Evolutionary conservation across 1,139 yeast species (phyloP).

Genomic region (Taiozyma onychis): DNA sequence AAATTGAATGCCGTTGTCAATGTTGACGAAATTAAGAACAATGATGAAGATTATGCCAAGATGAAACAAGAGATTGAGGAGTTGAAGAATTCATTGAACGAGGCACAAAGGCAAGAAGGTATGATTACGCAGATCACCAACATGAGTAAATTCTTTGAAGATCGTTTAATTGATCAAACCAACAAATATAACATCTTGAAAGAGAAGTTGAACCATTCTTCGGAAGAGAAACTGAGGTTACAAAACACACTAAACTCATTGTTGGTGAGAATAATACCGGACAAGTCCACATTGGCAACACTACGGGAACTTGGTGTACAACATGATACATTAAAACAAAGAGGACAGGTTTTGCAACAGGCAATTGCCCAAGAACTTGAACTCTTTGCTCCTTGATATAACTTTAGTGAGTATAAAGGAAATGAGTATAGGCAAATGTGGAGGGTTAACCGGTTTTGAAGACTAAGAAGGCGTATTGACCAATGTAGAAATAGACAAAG

Average conservation of each 20-base stretch:
- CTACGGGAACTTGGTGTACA: not conserved
- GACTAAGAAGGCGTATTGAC: constrained; percentile 70
- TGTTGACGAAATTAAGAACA: constrained; percentile 34
- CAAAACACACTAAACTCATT: not conserved
- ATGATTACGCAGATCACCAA: constrained; percentile 20
- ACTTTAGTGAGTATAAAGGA: not conserved
- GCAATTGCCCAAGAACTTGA: constrained; percentile 1
- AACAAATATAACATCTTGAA: constrained; percentile 19
- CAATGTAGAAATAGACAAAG: constrained; percentile 81
- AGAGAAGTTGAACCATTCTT: constrained; percentile 2
- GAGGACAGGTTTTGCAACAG: not conserved
- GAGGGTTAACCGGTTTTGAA: constrained; percentile 58
- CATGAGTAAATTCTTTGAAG: constrained; percentile 34
- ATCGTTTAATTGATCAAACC: constrained; percentile 29
- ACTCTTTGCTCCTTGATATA: not conserved
- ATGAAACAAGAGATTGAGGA: constrained; percentile 36
- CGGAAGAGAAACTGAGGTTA: not conserved
- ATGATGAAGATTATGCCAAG: constrained; percentile 25
- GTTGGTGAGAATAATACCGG: not conserved
- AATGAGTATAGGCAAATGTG: not conserved
- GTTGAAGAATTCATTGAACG: constrained; percentile 21
- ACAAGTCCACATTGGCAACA: not conserved
- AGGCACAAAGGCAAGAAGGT: constrained; percentile 25
- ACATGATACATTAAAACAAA: not conserved
- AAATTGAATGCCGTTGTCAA: constrained; percentile 53